Conservation (phyloP, 2,329 filamentous ascomycete genomes). For the Laburnicola sp. region DNA sequence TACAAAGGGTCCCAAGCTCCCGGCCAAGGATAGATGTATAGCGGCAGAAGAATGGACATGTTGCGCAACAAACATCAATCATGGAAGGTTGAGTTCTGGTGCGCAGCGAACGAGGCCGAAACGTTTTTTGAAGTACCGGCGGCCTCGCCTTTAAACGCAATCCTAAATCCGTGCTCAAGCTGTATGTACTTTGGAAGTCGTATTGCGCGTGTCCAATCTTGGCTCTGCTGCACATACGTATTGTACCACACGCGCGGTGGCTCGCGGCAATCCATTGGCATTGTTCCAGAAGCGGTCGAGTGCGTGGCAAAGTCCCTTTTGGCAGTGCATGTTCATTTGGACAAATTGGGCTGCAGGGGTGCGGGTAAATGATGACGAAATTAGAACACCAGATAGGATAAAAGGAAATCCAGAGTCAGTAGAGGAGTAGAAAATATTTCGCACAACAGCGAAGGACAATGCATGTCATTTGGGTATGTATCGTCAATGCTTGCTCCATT, state of each 20-base stretch:
- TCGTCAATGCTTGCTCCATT: too few relatives aligned
- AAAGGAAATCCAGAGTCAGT: too few relatives aligned
- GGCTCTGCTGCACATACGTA: not conserved
- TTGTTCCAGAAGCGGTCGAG: slow-evolving; percentile 7
- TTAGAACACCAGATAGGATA: not conserved
- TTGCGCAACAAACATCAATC: not conserved
- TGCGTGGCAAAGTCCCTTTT: slow-evolving; percentile 2
- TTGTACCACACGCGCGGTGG: not conserved
- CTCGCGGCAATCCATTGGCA: not conserved
- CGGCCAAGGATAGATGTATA: slow-evolving; percentile 54
- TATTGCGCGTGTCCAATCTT: slow-evolving; percentile 12
- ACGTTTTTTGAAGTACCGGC: not conserved
- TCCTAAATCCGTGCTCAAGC: not conserved
- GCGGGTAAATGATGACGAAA: slow-evolving; percentile 9
- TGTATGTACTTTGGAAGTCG: slow-evolving; percentile 13
- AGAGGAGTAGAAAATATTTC: too few relatives aligned
- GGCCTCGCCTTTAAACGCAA: not conserved
- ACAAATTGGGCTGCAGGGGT: slow-evolving; percentile 3
- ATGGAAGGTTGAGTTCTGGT: not conserved
- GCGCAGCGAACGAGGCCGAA: not conserved
- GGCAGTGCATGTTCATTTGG: not conserved
- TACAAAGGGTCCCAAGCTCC: slow-evolving; percentile 53
- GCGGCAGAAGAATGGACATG: slow-evolving; percentile 49
- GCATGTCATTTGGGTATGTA: too few relatives aligned
- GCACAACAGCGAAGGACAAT: too few relatives aligned